Percentiles rank a stretch among this genome's conserved stretches.
phyloP scores from a whole-genome alignment of 2,329 filamentous ascomycete genomes.

The Aspergillus candidus region DNA sequence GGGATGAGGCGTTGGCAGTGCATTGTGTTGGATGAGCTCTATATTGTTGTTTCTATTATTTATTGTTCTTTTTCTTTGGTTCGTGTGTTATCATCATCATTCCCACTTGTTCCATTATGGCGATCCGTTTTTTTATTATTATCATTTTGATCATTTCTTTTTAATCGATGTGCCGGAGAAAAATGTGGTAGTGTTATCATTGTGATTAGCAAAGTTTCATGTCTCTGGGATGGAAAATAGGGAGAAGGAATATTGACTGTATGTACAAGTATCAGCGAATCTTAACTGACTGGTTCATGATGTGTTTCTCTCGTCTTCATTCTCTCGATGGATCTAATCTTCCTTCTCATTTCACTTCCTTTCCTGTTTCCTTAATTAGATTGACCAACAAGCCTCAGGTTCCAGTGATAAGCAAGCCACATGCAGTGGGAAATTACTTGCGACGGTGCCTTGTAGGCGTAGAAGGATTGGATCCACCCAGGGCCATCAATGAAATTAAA shows the following conservation, averaged over 20 bases:
- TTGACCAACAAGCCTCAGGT: background rate
- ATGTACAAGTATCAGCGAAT: no score
- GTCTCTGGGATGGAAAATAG: no score
- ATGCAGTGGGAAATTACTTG: background rate
- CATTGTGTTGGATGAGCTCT: conserved; percentile 1
- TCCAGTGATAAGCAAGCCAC: no score
- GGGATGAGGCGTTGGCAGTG: conserved; percentile 12
- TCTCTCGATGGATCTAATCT: background rate
- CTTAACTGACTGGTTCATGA: no score
- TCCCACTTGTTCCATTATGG: conserved; percentile 4
- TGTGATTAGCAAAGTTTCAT: no score
- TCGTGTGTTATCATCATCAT: background rate
- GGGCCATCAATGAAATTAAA: no score
- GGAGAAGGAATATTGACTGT: no score
- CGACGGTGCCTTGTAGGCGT: background rate
- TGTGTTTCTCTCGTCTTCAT: background rate
- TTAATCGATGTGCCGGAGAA: conserved; percentile 1
- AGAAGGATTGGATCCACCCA: no score
- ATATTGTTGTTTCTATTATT: conserved; percentile 4
- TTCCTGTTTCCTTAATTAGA: background rate
- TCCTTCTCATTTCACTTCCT: background rate
- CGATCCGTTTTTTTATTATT: background rate
- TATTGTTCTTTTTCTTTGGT: conserved; percentile 8
- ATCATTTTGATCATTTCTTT: background rate
- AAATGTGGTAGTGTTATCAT: background rate